phyloP scores from a whole-genome alignment of 192 early-diverging fungal species.

The Podila horticola region DNA sequence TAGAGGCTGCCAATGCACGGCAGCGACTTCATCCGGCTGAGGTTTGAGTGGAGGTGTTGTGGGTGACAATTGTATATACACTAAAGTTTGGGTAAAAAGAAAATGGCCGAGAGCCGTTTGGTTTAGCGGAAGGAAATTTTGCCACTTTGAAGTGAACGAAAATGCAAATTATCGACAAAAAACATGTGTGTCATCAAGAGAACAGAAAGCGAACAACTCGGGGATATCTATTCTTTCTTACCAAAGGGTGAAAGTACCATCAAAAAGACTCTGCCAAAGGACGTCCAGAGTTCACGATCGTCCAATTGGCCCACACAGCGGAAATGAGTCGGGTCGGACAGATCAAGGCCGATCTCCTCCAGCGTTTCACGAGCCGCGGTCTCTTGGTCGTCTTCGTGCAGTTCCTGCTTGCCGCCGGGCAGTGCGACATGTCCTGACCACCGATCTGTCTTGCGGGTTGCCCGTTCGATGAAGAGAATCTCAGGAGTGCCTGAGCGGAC shows the following conservation, averaged over 20 bases:
- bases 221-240: conserved; percentile 6
- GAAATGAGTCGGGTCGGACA: conserved; percentile 49
- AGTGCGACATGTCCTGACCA: conserved; percentile 60
- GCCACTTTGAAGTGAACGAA: conserved; percentile 5
- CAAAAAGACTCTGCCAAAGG: conserved; percentile 54
- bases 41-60: conserved; percentile 48
- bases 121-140: background rate
- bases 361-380: conserved; percentile 54
- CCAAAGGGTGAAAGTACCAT: conserved; percentile 59
- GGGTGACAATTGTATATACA: conserved; percentile 55
- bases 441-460: conserved; percentile 57
- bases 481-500: conserved; percentile 50
- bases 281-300: conserved; percentile 57
- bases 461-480: conserved; percentile 55
- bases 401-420: conserved; percentile 55
- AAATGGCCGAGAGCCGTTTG: conserved; percentile 8
- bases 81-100: conserved; percentile 14
- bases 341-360: conserved; percentile 54
- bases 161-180: no score
- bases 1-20: conserved; percentile 54
- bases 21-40: conserved; percentile 53
- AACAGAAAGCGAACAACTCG: background rate
- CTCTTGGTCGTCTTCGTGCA: conserved; percentile 54
- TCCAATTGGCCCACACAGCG: conserved; percentile 51
- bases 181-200: no score